phyloP scores from a whole-genome alignment of 495 filamentous ascomycete species.

The Podospora pseudocomata region DNA sequence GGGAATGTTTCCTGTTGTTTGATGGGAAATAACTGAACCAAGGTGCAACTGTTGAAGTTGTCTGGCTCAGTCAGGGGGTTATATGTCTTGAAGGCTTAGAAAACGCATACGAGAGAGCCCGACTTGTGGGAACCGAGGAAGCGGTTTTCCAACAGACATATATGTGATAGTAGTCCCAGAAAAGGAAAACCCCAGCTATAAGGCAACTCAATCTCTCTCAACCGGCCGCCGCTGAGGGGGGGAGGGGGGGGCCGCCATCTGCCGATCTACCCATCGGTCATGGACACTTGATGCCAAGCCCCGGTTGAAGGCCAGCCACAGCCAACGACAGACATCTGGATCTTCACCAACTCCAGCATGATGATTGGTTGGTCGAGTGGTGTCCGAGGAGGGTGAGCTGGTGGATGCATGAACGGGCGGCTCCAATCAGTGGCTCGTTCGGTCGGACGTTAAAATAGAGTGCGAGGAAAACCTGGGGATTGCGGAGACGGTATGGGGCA shows the following conservation, averaged over 20 bases:
- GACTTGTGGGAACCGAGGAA: background rate
- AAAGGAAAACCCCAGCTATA: background rate
- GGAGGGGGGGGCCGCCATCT: slow-evolving; percentile 1
- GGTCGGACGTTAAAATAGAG: slow-evolving; percentile 16
- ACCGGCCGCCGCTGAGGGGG: background rate
- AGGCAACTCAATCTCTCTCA: no score
- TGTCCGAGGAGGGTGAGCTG: background rate
- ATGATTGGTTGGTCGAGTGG: background rate
- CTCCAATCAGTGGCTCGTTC: slow-evolving; percentile 8
- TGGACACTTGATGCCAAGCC: slow-evolving; percentile 8
- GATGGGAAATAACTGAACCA: background rate
- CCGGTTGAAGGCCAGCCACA: slow-evolving; percentile 7
- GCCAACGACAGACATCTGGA: background rate
- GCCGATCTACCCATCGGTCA: slow-evolving; percentile 10
- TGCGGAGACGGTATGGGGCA: background rate
- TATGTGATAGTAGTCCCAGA: no score
- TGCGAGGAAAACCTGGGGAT: slow-evolving; percentile 15
- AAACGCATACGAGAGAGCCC: background rate
- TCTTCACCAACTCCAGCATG: background rate
- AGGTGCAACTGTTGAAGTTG: slow-evolving; percentile 36
- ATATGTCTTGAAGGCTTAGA: slow-evolving; percentile 17
- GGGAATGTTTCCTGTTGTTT: background rate
- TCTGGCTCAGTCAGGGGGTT: slow-evolving; percentile 11
- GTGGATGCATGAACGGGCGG: background rate
- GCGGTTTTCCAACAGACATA: background rate